phyloP scores from a whole-genome alignment of 495 filamentous ascomycete genomes.

The Penicillium flavigenum region DNA sequence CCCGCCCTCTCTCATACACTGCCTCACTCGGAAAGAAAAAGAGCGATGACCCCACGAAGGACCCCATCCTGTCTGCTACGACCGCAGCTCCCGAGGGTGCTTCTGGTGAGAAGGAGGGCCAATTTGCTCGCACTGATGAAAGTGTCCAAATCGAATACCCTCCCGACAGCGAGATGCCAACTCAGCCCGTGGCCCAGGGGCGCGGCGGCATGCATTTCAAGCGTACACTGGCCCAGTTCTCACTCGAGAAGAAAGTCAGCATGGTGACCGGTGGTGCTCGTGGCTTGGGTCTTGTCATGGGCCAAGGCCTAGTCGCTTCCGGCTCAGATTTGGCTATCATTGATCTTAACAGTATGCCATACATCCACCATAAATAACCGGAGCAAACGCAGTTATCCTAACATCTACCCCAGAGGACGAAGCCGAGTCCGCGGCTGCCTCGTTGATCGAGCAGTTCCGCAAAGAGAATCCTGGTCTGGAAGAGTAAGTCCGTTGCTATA shows the following conservation, averaged over 20 bases:
- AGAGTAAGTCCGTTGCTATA: constrained; percentile 46
- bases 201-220: constrained; percentile 69
- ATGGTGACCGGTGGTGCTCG: constrained; percentile 85
- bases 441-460: constrained; percentile 69
- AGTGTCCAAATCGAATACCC: constrained; percentile 75
- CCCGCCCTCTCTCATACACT: constrained; percentile 35
- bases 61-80: constrained; percentile 33
- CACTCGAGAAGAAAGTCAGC: constrained; percentile 72
- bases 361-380: not conserved
- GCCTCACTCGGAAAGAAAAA: constrained; percentile 30
- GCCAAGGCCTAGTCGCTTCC: constrained; percentile 78
- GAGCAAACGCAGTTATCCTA: constrained; percentile 5
- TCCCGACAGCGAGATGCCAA: constrained; percentile 64
- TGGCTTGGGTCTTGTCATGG: constrained; percentile 88
- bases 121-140: constrained; percentile 75
- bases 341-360: constrained; percentile 78
- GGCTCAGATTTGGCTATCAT: constrained; percentile 90
- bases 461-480: constrained; percentile 75
- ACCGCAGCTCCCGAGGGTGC: constrained; percentile 35
- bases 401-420: constrained; percentile 63
- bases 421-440: constrained; percentile 70
- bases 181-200: constrained; percentile 64
- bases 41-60: constrained; percentile 29
- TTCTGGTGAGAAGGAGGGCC: constrained; percentile 40
- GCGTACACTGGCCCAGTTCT: constrained; percentile 72